Conservation (phyloP, 345 rosid species). For the Aethionema arabicum region DNA sequence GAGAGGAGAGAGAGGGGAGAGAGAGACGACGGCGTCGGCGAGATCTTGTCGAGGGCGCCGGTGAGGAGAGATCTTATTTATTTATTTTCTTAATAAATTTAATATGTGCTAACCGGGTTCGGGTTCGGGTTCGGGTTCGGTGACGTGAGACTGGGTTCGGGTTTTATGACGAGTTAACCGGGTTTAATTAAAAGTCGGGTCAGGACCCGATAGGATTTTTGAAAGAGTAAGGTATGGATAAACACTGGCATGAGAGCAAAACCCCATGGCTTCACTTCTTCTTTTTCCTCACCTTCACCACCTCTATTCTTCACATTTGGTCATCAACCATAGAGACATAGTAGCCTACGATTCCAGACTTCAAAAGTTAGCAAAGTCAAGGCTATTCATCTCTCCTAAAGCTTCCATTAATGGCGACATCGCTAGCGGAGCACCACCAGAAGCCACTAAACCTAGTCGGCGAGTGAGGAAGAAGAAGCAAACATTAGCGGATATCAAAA, state of each 20-base stretch:
- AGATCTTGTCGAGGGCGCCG: conserved; percentile 6
- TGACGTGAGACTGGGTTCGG: background rate
- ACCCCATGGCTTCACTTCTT: conserved; percentile 58
- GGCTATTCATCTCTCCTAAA: conserved; percentile 9
- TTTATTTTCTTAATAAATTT: background rate
- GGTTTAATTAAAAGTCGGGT: background rate
- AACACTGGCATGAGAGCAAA: conserved; percentile 39
- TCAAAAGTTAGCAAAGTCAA: background rate
- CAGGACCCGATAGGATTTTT: conserved; percentile 28
- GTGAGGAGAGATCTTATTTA: background rate
- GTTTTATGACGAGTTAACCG: conserved; percentile 14
- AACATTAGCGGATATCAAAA: conserved; percentile 25
- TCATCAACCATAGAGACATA: conserved; percentile 25
- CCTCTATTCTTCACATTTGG: conserved; percentile 25
- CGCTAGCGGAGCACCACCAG: conserved; percentile 44
- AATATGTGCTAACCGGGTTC: conserved; percentile 17
- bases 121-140: background rate
- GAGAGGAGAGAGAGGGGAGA: conserved; percentile 21
- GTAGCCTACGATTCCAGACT: conserved; percentile 3
- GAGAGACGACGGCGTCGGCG: conserved; percentile 20
- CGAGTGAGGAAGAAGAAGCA: conserved; percentile 62
- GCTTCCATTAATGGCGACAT: conserved; percentile 42
- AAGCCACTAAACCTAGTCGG: conserved; percentile 58
- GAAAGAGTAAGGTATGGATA: conserved; percentile 39
- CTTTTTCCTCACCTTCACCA: conserved; percentile 49